Percentiles rank a stretch among this genome's conserved stretches.
phyloP scores from a whole-genome alignment of 805 yeast species.

The Cyberlindnera subsufficiens region DNA sequence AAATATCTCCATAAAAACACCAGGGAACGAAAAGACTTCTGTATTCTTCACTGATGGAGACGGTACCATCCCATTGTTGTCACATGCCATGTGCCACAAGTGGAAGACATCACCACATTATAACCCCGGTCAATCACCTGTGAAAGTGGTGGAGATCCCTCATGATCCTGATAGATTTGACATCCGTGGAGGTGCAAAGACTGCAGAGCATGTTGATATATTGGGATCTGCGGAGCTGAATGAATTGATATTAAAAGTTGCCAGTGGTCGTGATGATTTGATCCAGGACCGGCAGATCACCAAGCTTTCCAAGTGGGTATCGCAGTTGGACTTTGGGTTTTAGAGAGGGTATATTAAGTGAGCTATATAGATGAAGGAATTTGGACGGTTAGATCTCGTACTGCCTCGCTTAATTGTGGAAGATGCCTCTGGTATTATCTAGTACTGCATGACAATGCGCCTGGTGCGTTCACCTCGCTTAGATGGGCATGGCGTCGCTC shows the following conservation, averaged over 20 bases:
- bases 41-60: constrained; percentile 90
- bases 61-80: constrained; percentile 84
- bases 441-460: too few relatives aligned
- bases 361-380: neutral
- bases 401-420: too few relatives aligned
- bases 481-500: too few relatives aligned
- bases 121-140: constrained; percentile 73
- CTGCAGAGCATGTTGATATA: constrained; percentile 97
- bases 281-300: constrained; percentile 59
- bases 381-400: neutral
- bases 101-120: constrained; percentile 71
- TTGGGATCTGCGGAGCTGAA: constrained; percentile 90
- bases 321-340: constrained; percentile 18
- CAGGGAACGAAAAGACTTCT: constrained; percentile 47
- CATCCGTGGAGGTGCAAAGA: constrained; percentile 93
- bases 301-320: constrained; percentile 55
- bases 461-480: too few relatives aligned
- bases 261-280: constrained; percentile 68
- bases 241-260: constrained; percentile 77
- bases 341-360: neutral
- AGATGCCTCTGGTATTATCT: too few relatives aligned
- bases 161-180: constrained; percentile 94
- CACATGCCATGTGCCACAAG: constrained; percentile 88
- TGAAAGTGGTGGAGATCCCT: constrained; percentile 81
- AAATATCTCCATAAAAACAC: constrained; percentile 67